Conservation (phyloP, 2,329 filamentous ascomycete genomes). For the Colletotrichum falcatum region DNA sequence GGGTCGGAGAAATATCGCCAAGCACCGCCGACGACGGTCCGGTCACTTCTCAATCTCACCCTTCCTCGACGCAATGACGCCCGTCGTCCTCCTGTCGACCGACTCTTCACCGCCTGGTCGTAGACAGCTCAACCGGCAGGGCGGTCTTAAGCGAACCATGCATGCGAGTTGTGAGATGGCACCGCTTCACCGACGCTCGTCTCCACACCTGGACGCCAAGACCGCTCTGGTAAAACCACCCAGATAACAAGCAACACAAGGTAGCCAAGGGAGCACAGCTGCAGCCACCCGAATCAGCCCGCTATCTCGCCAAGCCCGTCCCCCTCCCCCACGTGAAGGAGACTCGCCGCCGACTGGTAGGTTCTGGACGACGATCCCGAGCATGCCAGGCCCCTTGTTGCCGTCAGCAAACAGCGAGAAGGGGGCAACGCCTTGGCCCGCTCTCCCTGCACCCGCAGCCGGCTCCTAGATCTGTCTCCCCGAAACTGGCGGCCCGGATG, state of each 20-base stretch:
- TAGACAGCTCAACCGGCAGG: constrained; percentile 11
- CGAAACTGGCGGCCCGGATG: not conserved
- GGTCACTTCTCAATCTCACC: constrained; percentile 36
- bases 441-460: constrained; percentile 1
- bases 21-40: constrained; percentile 5
- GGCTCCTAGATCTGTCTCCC: not conserved
- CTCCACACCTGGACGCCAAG: constrained; percentile 32
- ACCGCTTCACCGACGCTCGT: constrained; percentile 32
- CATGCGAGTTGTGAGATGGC: constrained; percentile 37
- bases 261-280: constrained; percentile 4
- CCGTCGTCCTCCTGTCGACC: not conserved
- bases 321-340: constrained; percentile 27
- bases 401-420: constrained; percentile 6
- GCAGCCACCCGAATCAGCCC: constrained; percentile 22
- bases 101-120: constrained; percentile 27
- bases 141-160: constrained; percentile 13
- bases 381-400: constrained; percentile 1
- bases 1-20: constrained; percentile 21
- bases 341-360: constrained; percentile 22
- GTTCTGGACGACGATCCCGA: not conserved
- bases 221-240: not conserved
- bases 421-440: not conserved
- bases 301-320: constrained; percentile 23
- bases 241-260: constrained; percentile 7
- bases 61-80: constrained; percentile 4